A percentile compares a stretch with the other conserved stretches of the same genome.
These are phyloP conservation scores for Pyrus hybrid DNA, from an alignment of 331 rosid genomes.

Conservation along the genomic window DNA sequence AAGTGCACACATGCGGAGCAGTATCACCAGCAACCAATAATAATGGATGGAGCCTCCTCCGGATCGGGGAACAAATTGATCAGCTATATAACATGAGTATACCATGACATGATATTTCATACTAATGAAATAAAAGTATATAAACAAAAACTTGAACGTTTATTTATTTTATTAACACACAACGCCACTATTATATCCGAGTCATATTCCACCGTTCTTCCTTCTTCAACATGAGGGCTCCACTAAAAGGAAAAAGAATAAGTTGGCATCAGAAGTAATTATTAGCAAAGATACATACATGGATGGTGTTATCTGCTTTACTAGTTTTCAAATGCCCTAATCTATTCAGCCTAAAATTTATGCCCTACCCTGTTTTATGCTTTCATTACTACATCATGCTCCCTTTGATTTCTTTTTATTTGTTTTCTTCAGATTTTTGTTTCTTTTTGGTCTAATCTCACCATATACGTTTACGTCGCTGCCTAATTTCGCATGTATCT, in stretches of 20 bases:
- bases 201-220: neutral
- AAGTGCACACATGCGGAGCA: neutral
- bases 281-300: neutral
- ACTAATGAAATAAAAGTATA: no score
- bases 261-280: neutral
- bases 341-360: no score
- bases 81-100: no score
- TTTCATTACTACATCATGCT: neutral
- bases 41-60: conserved; percentile 1
- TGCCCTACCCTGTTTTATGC: neutral
- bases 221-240: conserved; percentile 13
- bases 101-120: no score
- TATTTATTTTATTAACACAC: no score
- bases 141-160: no score
- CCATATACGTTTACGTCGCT: neutral
- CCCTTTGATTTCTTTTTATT: neutral
- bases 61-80: conserved; percentile 20
- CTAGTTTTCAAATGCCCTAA: neutral
- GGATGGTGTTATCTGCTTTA: neutral
- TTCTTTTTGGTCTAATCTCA: neutral
- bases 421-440: neutral
- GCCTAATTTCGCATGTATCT: neutral
- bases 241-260: neutral
- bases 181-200: no score
- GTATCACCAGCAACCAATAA: neutral